Base-by-base conservation (phyloP, 179 eudicot species). In the Sideroxylon spinosum region DNA sequence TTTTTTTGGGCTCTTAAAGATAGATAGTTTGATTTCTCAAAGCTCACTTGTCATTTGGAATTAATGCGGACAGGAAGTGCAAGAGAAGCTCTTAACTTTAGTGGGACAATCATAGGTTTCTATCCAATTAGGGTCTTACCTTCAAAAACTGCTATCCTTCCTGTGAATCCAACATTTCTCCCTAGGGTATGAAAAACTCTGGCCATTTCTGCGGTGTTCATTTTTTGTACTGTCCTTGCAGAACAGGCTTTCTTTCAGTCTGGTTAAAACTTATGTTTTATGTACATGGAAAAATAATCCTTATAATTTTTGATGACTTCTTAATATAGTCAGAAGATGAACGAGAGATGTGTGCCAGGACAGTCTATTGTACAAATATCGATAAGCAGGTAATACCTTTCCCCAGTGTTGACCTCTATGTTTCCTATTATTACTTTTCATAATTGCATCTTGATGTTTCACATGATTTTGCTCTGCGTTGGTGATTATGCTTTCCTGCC, bases 81-180 rank as follows among this genome's bases (percentile, higher is more conserved):
- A 66, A 87, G 92, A 85, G 91, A 89, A 67, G 94, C 98, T 73
- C 88, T 95, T 61, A 84, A 65, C 82, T 88, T 95, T 68, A 80
- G 86, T 71, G 97, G 97, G 74, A 91, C 93, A 20, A 83, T 89
- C 80, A 80, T 93, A 50, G 98, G 97, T 17, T 90, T 84, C 85
- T 90, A 91, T 82, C 95, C 91, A 62, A 86, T 95, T 64, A 89
- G 82, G 87, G 98, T 95, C 68, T 87, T 91, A 81, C 98, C 98
- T 76, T 95, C 98, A 23, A 95, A 95, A 83, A 95, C 98, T 74
- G 97, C 98, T 44, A 95, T 95, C 70, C 92, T 95, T 82, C 98
- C 98, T 20, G 98, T 95, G 81, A 95, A 95, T 82, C 98, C 98
- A 28, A 90, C 92, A 49, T 93, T 93, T 84, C 98, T 95, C 73